Evolutionary conservation across 2,329 filamentous ascomycete species (phyloP), one percentile per base, ranked within the genome.

Genomic region (Bipolaris zeicola): DNA sequence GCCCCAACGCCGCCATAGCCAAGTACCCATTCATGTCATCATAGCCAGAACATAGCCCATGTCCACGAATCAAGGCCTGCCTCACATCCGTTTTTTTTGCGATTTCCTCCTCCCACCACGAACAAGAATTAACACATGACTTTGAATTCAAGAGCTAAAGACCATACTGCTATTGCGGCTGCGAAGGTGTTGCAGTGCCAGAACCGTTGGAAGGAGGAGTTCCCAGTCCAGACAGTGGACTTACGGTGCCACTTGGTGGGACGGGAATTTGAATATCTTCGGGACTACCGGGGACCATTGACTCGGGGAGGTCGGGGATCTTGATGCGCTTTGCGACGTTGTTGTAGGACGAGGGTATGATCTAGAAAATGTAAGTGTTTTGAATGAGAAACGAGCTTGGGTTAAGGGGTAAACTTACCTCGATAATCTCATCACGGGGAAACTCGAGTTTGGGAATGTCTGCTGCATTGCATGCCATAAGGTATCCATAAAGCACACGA

Each of bases 381-480:
- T n/a, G 5, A 20, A 24, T 44, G 14, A 14, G 16, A 16, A 16
- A 16, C 16, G 16, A 16, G 16, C 16, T 16, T 16, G 16, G 16
- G 16, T 16, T 16, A 16, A 16, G 16, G 16, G 16, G 16, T 16
- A 16, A 16, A 16, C 26, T 8, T 73, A 86, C 87, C 82, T 99
- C 95, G 65, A 99, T 96, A 72, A 99, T 98, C 75, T 99, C 92
- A 72, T 99, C 89, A 41, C 95, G 90, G 3, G 95, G 95, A 70
- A 99, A 99, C 64, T 92, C 90, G 60, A 99, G 85, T 66, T 88
- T 89, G 3, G 95, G 95, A 61, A 99, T 99, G 71, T 96, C 92
- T 76, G 89, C 90, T 7, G 96, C 93, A 73, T 94, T 95, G 79
- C 95, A 98, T 67, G 96, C 95, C 95, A 99, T 99, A 37, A 99